A percentile compares a stretch with the other conserved stretches of the same genome.
Evolutionary conservation across 1,139 yeast genomes (phyloP).

Genomic region (Blastobotrys malaysiensis): DNA sequence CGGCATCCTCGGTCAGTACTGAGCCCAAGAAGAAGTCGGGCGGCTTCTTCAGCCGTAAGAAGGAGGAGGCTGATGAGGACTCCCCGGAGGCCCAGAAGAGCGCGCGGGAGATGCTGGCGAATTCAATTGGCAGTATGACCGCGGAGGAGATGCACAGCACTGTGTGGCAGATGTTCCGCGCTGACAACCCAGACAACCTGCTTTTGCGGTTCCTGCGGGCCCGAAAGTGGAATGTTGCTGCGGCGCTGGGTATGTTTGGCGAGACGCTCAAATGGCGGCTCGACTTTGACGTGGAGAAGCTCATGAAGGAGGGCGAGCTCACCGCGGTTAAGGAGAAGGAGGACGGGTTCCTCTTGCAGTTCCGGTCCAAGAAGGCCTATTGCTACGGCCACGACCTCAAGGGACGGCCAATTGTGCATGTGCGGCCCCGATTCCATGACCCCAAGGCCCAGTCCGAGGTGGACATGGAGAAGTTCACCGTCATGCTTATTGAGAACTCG

Average conservation of each 20-base stretch:
- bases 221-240: conserved; percentile 64
- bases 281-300: conserved; percentile 49
- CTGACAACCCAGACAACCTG: conserved; percentile 67
- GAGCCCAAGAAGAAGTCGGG: conserved; percentile 24
- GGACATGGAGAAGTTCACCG: conserved; percentile 62
- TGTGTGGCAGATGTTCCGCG: conserved; percentile 54
- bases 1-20: conserved; percentile 4
- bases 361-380: conserved; percentile 54
- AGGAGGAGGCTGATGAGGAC: conserved; percentile 18
- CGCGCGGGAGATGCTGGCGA: conserved; percentile 19
- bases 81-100: conserved; percentile 15
- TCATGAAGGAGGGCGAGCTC: conserved; percentile 59
- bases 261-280: conserved; percentile 66
- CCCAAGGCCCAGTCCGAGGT: conserved; percentile 63
- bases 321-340: conserved; percentile 34
- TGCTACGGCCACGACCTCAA: conserved; percentile 59
- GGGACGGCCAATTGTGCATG: conserved; percentile 64
- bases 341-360: conserved; percentile 48
- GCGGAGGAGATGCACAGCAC: conserved; percentile 42
- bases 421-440: conserved; percentile 68
- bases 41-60: conserved; percentile 26
- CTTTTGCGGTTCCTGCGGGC: conserved; percentile 65
- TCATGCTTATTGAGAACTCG: conserved; percentile 63
- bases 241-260: conserved; percentile 60
- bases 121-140: conserved; percentile 28